phyloP scores from a whole-genome alignment of 805 yeast species.

The Barnettozyma populi region DNA sequence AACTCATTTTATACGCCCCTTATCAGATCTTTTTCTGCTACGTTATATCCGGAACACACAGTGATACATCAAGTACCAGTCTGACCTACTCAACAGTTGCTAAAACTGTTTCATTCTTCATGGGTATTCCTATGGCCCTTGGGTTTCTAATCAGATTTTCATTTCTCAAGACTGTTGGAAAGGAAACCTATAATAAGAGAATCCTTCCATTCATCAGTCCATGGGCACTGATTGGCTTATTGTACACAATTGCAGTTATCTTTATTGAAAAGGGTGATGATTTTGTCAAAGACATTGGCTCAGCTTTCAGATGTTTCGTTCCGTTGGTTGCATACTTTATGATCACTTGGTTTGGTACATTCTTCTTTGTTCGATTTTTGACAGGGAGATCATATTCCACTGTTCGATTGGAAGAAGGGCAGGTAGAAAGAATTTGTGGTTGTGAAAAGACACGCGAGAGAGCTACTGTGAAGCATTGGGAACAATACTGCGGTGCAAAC shows the following conservation, averaged over 20 bases:
- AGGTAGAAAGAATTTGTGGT: constrained; percentile 28
- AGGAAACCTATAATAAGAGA: constrained; percentile 28
- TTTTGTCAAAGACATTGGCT: constrained; percentile 41
- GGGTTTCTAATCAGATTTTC: constrained; percentile 39
- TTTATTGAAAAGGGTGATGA: constrained; percentile 46
- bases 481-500: constrained; percentile 31
- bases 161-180: constrained; percentile 26
- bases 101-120: constrained; percentile 43
- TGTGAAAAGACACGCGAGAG: constrained; percentile 29
- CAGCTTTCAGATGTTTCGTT: constrained; percentile 44
- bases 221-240: constrained; percentile 45
- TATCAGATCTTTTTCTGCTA: constrained; percentile 42
- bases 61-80: neutral
- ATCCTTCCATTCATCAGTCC: constrained; percentile 41
- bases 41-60: constrained; percentile 18
- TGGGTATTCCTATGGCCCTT: constrained; percentile 47
- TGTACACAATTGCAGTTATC: constrained; percentile 46
- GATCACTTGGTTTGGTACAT: constrained; percentile 42
- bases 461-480: neutral
- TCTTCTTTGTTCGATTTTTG: constrained; percentile 31
- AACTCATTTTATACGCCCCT: constrained; percentile 49
- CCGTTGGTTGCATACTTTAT: constrained; percentile 45
- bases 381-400: constrained; percentile 12
- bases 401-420: constrained; percentile 3
- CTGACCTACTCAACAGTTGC: constrained; percentile 38